These are phyloP conservation scores for Erodium texanum DNA, from an alignment of 441 rosid genomes.

Conservation along the genomic window DNA sequence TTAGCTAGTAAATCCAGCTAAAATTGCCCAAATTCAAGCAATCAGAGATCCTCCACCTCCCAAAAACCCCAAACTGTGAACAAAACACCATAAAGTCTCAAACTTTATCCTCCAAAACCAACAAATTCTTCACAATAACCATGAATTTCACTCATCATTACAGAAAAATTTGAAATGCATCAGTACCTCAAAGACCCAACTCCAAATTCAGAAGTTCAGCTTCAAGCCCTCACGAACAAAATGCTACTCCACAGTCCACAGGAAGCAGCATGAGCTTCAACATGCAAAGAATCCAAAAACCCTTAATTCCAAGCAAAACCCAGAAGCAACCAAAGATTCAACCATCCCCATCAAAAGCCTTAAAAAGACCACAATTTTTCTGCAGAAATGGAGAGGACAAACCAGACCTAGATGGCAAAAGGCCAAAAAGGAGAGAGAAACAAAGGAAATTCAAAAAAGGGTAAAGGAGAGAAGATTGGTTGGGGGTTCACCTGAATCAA, in stretches of 20 bases:
- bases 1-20: conserved; percentile 12
- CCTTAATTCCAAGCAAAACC: background rate
- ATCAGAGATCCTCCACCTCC: conserved; percentile 16
- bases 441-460: conserved; percentile 13
- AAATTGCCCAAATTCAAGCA: conserved; percentile 26
- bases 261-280: conserved; percentile 13
- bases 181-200: conserved; percentile 17
- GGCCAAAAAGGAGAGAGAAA: conserved; percentile 15
- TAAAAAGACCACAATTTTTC: conserved; percentile 19
- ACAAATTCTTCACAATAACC: conserved; percentile 11
- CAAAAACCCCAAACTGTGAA: too few relatives aligned
- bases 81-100: conserved; percentile 13
- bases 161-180: conserved; percentile 10
- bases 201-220: conserved; percentile 14
- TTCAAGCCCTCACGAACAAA: conserved; percentile 12
- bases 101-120: conserved; percentile 11
- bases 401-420: conserved; percentile 1
- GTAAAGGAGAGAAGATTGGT: conserved; percentile 15
- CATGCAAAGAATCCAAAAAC: conserved; percentile 16
- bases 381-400: conserved; percentile 13
- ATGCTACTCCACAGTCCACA: conserved; percentile 5
- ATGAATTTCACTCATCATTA: conserved; percentile 12
- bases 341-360: conserved; percentile 18
- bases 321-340: conserved; percentile 15
- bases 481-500: conserved; percentile 37